Base-by-base conservation (phyloP, 2,329 filamentous ascomycete genomes). In the Metarhizium humberi region DNA sequence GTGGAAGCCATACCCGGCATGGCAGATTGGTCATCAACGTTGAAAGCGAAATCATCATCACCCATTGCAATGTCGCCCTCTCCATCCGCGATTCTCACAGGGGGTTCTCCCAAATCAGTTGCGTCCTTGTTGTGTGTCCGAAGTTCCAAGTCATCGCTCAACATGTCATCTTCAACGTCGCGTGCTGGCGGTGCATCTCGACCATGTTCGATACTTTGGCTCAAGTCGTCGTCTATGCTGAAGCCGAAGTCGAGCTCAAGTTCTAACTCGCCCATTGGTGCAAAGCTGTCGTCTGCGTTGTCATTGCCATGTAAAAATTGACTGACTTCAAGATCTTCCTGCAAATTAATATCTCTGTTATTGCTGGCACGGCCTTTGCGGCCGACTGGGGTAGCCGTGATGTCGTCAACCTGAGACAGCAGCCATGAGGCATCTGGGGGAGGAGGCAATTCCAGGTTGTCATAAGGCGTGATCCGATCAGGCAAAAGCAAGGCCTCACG, bases 381-480 rank as follows among this genome's bases (percentile, higher is more conserved):
- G 60, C 77, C 78, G 48, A 78, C 67, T 25, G 80, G 79, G 16
- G 68, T 69, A 20, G 79, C 71, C 6, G 78, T 76, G 43, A 79
- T 77, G 59, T 84, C 84, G 48, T 88, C 83, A 57, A 88, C 80
- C 65, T 90, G 86, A 11, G 88, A 86, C 54, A 96, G 75, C 8
- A 96, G 80, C 69, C 95, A 86, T 40, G 88, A 89, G 5, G 91
- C 87, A 72, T 96, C 92, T 8, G 91, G 91, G 60, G 94, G 88
- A 36, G 95, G 89, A 29, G 96, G 79, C 57, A 86, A 73, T 60
- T 86, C 83, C 49, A 86, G 76, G 64, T 86, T 86, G 67, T 99
- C 94, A 58, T 94, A 88, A 59, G 95, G 91, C 11, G 94, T 97
- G 62, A 99, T 88, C 54, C 87, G 86, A 74, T 99, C 94, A 6